Evolutionary conservation across 352 stramenopile species (phyloP).

Genomic region (Aphanomyces astaci): DNA sequence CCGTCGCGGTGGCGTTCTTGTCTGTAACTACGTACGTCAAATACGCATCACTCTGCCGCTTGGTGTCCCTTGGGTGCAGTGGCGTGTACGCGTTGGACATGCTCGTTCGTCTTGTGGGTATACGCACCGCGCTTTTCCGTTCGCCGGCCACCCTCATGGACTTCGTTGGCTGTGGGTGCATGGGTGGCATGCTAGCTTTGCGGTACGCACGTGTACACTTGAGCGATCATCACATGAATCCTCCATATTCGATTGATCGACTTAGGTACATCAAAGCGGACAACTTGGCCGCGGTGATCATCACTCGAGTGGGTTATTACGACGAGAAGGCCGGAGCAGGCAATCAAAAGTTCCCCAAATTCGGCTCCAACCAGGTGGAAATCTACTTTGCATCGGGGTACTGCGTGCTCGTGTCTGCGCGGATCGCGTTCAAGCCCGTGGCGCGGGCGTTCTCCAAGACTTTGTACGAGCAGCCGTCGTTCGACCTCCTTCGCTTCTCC

Average conservation of each 20-base stretch:
- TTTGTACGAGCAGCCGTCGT: background rate
- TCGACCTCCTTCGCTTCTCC: background rate
- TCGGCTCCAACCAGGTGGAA: background rate
- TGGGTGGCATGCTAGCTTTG: background rate
- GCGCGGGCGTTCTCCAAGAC: background rate
- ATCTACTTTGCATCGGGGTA: background rate
- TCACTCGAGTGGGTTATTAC: background rate
- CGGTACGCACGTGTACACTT: background rate
- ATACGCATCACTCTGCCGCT: background rate
- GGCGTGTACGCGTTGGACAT: background rate
- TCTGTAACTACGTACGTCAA: background rate
- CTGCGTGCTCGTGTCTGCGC: background rate
- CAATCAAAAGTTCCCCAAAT: background rate
- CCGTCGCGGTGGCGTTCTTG: slow-evolving; percentile 48
- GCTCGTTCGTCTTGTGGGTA: background rate
- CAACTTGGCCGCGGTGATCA: background rate
- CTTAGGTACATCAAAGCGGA: background rate
- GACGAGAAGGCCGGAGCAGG: background rate
- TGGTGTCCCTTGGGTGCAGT: too few species aligned
- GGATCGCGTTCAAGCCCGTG: background rate
- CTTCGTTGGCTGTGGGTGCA: background rate
- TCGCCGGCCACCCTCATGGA: background rate
- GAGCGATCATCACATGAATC: background rate
- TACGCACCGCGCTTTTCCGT: background rate
- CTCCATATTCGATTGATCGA: background rate